Evolutionary conservation across 169 alveolate genomes (phyloP).

Genomic region (Eimeria acervulina): DNA sequence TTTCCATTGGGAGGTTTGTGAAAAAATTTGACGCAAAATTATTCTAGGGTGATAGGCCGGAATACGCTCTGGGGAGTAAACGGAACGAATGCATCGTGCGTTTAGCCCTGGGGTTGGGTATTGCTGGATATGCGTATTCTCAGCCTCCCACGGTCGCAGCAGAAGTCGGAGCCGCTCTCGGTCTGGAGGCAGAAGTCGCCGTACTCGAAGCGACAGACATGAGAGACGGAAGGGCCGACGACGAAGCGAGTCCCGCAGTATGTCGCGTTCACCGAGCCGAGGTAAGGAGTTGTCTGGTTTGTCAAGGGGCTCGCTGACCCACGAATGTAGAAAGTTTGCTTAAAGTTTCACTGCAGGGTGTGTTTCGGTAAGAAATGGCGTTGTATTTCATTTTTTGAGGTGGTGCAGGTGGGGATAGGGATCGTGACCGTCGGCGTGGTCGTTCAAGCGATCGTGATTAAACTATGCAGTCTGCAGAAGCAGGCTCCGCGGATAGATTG

Average conservation of each 20-base stretch:
- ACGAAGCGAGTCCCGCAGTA: conserved; percentile 70
- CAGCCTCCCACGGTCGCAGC: conserved; percentile 72
- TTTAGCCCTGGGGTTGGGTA: neutral
- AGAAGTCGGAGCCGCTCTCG: conserved; percentile 79
- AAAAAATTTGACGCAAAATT: neutral
- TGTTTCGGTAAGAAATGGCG: neutral
- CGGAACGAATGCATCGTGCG: neutral
- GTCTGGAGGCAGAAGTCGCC: conserved; percentile 68
- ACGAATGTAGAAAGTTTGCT: neutral
- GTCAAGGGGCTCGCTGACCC: neutral
- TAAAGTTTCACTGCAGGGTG: neutral
- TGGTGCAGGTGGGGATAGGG: conserved; percentile 62
- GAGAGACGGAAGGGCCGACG: conserved; percentile 76
- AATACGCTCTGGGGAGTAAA: neutral
- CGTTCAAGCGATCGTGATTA: conserved; percentile 64
- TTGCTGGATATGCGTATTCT: neutral
- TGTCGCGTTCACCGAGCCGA: conserved; percentile 72
- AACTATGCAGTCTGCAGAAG: neutral
- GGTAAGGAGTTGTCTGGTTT: neutral
- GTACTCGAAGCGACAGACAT: conserved; percentile 70
- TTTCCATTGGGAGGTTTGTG: neutral
- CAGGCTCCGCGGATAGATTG: neutral
- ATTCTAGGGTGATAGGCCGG: neutral
- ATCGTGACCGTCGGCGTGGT: conserved; percentile 75
- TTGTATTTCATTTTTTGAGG: neutral